Evolutionary conservation across 495 filamentous ascomycete genomes (phyloP), one percentile per base, ranked within the genome.

Genomic region (Xylaria cubensis): DNA sequence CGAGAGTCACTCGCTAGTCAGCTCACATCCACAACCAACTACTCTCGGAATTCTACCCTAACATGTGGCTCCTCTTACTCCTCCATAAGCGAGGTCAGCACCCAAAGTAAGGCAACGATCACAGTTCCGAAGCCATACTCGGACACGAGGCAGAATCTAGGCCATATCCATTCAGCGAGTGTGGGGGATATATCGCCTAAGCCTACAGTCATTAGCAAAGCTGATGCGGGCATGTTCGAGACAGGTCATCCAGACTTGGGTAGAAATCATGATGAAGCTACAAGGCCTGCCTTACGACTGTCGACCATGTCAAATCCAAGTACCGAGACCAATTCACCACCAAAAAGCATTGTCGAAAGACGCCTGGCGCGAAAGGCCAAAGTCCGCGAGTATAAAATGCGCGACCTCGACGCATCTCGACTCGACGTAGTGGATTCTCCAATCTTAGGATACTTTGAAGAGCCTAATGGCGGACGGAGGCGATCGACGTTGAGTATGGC

Each of bases 331-430:
- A 61, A 56, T 24, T 6, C 26, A 34, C 32, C 56, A 62, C 53
- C 50, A 0, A 67, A 51, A 50, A 73, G 58, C 41, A 69, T 75
- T 24, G 17, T 70, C 32, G 67, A 75, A 68, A 65, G 74, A 21
- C 71, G 74, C 32, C 21, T 73, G 44, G 74, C 71, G 24, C 62
- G 74, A n/a, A 70, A 71, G 62, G 71, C 71, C 24, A 73, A 67
- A 41, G 74, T 75, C 21, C 74, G 56, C 19, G 71, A 70, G 48
- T 73, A 73, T 36, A 71, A 71, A 39, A 63, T 66, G 44, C 71
- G 74, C 19, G 71, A 75, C 41, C 71, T 75, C 44, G 67, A 73
- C 46, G 69, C 64, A 48, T 66, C 73, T 17, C 44, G 69, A 32
- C 39, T 53, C 21, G 72, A 70, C 10, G 29, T 62, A 12, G 67